Percentiles rank a stretch among this genome's conserved stretches.
These are phyloP conservation scores for Erodium texanum DNA, from an alignment of 441 rosid species.

Conservation along the genomic window DNA sequence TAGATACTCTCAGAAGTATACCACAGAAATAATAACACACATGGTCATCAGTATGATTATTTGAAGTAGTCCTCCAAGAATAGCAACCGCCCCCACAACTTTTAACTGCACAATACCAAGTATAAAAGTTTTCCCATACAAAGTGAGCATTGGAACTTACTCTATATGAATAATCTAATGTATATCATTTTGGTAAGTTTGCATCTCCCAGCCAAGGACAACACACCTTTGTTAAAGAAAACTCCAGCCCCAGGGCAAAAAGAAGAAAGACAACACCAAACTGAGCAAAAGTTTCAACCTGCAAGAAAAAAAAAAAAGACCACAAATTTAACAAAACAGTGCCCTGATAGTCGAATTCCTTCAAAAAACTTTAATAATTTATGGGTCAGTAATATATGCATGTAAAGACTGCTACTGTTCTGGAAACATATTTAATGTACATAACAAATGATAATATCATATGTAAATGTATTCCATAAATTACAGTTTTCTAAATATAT, in stretches of 20 bases:
- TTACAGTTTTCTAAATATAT: background rate
- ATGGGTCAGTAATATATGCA: background rate
- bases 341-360: background rate
- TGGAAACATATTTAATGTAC: background rate
- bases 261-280: constrained; percentile 98
- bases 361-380: background rate
- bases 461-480: background rate
- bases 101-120: constrained; percentile 50
- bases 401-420: background rate
- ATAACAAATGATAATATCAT: background rate
- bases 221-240: constrained; percentile 83
- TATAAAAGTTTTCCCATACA: background rate
- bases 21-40: constrained; percentile 69
- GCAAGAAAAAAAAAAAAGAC: constrained; percentile 15
- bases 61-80: constrained; percentile 93
- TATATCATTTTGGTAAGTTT: background rate
- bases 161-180: constrained; percentile 8
- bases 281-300: constrained; percentile 98
- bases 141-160: background rate
- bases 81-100: constrained; percentile 94
- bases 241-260: constrained; percentile 94
- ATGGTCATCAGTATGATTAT: constrained; percentile 66
- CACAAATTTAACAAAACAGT: background rate
- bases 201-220: constrained; percentile 7
- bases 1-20: constrained; percentile 23